A percentile compares a stretch with the other conserved stretches of the same genome.
phyloP scores from a whole-genome alignment of 306 rosid genomes.

The Arachis stenosperma region DNA sequence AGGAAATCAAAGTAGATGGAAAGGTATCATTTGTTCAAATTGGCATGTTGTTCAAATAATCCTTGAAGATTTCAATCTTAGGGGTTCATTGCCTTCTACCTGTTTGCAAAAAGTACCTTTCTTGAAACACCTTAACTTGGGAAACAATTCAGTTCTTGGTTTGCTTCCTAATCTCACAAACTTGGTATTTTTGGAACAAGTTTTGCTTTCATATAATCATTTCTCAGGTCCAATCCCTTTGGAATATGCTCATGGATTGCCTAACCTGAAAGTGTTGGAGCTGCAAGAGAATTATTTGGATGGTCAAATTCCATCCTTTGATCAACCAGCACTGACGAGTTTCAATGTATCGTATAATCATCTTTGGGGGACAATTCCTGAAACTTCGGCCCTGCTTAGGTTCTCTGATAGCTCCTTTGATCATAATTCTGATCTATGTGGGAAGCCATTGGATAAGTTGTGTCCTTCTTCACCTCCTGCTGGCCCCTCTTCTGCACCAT shows the following conservation, averaged over 20 bases:
- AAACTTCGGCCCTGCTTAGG: slow-evolving; percentile 48
- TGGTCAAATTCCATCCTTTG: slow-evolving; percentile 62
- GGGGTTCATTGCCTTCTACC: slow-evolving; percentile 55
- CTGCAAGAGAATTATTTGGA: slow-evolving; percentile 54
- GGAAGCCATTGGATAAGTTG: slow-evolving; percentile 51
- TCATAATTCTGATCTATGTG: slow-evolving; percentile 63
- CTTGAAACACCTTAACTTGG: slow-evolving; percentile 51
- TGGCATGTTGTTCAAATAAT: slow-evolving; percentile 60
- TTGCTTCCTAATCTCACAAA: slow-evolving; percentile 53
- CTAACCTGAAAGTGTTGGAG: slow-evolving; percentile 44
- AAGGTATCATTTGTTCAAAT: slow-evolving; percentile 62
- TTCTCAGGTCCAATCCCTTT: slow-evolving; percentile 57
- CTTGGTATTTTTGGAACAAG: slow-evolving; percentile 50
- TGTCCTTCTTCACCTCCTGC: slow-evolving; percentile 47
- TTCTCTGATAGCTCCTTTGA: slow-evolving; percentile 53
- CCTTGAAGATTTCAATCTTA: slow-evolving; percentile 55
- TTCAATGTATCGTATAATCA: slow-evolving; percentile 70
- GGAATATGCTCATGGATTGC: slow-evolving; percentile 47
- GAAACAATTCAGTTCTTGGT: slow-evolving; percentile 65
- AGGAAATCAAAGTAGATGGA: slow-evolving; percentile 57
- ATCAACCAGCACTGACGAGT: slow-evolving; percentile 52
- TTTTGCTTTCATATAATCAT: slow-evolving; percentile 47
- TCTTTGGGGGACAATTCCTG: slow-evolving; percentile 61
- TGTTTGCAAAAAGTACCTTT: slow-evolving; percentile 51
- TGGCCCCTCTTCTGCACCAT: slow-evolving; percentile 29